Percentiles rank a stretch among this genome's conserved stretches.
phyloP scores from a whole-genome alignment of 2,329 filamentous ascomycete genomes.

The Chrysoporthe puriensis region DNA sequence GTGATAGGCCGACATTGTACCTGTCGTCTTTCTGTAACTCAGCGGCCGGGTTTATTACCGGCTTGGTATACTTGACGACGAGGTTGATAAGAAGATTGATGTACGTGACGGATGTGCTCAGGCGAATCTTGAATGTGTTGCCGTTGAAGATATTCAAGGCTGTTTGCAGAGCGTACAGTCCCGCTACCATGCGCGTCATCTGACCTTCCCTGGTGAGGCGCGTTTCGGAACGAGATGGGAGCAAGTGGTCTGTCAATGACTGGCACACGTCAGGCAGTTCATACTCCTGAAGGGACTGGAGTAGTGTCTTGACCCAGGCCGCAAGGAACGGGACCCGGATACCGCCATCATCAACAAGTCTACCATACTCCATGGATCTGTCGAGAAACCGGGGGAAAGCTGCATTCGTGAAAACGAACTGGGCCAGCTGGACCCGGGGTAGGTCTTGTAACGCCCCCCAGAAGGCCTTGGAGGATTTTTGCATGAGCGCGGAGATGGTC shows the following conservation, averaged over 20 bases:
- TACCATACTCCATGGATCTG: constrained; percentile 60
- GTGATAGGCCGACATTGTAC: constrained; percentile 55
- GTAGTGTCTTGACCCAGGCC: constrained; percentile 77
- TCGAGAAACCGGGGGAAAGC: constrained; percentile 64
- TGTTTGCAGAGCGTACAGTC: constrained; percentile 62
- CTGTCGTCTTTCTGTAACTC: constrained; percentile 50
- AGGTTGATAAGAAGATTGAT: constrained; percentile 69
- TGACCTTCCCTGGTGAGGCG: constrained; percentile 60
- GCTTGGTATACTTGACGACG: constrained; percentile 61
- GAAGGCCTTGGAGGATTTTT: constrained; percentile 77
- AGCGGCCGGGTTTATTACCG: constrained; percentile 60
- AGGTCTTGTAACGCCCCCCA: constrained; percentile 88
- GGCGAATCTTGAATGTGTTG: constrained; percentile 46
- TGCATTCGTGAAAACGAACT: constrained; percentile 78
- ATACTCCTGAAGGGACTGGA: constrained; percentile 74
- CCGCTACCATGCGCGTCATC: constrained; percentile 65
- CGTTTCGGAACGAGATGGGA: constrained; percentile 64
- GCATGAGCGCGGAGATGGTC: constrained; percentile 70
- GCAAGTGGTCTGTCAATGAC: constrained; percentile 74
- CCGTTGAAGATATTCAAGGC: constrained; percentile 61
- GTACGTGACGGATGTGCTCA: constrained; percentile 61
- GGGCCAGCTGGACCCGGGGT: constrained; percentile 78
- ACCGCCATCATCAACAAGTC: constrained; percentile 56
- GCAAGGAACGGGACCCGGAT: constrained; percentile 66
- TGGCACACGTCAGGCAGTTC: constrained; percentile 81